phyloP scores from a whole-genome alignment of 1,284 basidiomycete species.

The Agaricales sp. region DNA sequence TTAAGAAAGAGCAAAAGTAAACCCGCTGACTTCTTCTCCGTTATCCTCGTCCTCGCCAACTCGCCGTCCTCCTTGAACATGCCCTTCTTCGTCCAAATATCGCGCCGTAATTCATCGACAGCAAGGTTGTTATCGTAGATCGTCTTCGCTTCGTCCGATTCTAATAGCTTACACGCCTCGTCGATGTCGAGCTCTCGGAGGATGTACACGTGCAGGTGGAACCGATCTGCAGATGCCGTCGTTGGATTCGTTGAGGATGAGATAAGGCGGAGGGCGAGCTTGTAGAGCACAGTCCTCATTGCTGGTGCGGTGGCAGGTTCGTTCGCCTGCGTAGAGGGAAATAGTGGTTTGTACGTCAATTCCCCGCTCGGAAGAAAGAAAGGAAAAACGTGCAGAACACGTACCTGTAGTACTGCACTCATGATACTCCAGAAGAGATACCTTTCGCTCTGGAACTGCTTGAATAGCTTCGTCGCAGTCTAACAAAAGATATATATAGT shows the following conservation, averaged over 20 bases:
- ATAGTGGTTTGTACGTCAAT: slow-evolving; percentile 6
- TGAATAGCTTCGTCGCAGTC: slow-evolving; percentile 71
- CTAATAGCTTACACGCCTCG: slow-evolving; percentile 62
- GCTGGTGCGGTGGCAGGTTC: slow-evolving; percentile 45
- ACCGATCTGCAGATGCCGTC: slow-evolving; percentile 59
- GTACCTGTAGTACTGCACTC: slow-evolving; percentile 69
- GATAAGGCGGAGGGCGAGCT: slow-evolving; percentile 61
- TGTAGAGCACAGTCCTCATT: slow-evolving; percentile 59
- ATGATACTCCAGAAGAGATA: slow-evolving; percentile 82
- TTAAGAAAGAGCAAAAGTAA: slow-evolving; percentile 2
- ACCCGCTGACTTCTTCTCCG: slow-evolving; percentile 48
- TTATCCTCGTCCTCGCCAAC: slow-evolving; percentile 43
- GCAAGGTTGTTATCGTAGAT: slow-evolving; percentile 65
- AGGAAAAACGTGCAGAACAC: slow-evolving; percentile 9
- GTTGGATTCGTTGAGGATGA: slow-evolving; percentile 49
- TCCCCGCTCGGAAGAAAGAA: not conserved
- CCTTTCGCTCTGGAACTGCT: slow-evolving; percentile 66
- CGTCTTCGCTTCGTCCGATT: slow-evolving; percentile 51
- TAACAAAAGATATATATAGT: slow-evolving; percentile 18
- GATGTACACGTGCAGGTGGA: slow-evolving; percentile 64
- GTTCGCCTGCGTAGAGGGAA: slow-evolving; percentile 36
- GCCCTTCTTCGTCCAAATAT: slow-evolving; percentile 49
- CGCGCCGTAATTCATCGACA: slow-evolving; percentile 65
- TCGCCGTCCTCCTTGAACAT: slow-evolving; percentile 49
- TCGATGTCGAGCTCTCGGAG: slow-evolving; percentile 60